A percentile compares a stretch with the other conserved stretches of the same genome.
Evolutionary conservation across 2,329 filamentous ascomycete species (phyloP).

Genomic region (Trichothecium sympodiale): DNA sequence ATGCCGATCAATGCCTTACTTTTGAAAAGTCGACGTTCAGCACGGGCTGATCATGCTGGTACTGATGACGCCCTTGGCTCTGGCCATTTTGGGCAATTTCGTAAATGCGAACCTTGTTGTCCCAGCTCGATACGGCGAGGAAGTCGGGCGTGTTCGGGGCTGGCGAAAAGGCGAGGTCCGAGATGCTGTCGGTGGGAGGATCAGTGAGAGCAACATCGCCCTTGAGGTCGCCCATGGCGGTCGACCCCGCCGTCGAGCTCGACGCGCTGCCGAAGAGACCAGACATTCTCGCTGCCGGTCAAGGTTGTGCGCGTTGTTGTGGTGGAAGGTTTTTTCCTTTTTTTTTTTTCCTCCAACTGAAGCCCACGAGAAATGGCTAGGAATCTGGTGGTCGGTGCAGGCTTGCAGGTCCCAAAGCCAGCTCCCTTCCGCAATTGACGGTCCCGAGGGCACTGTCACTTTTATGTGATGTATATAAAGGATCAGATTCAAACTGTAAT

Average conservation of each 20-base stretch:
- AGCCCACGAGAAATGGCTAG: too few relatives aligned
- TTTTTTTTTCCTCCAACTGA: too few relatives aligned
- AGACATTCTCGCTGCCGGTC: conserved; percentile 41
- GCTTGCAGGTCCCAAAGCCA: too few relatives aligned
- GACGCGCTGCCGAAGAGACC: conserved; percentile 46
- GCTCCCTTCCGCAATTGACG: too few relatives aligned
- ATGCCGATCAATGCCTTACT: conserved; percentile 52
- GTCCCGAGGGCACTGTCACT: too few relatives aligned
- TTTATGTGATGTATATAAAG: too few relatives aligned
- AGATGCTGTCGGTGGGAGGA: conserved; percentile 81
- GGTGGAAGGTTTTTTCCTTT: too few relatives aligned
- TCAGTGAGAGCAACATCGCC: conserved; percentile 72
- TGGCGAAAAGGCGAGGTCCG: conserved; percentile 74
- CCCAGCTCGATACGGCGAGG: conserved; percentile 87
- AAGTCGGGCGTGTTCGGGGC: conserved; percentile 52
- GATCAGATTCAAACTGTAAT: too few relatives aligned
- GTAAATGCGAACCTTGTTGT: conserved; percentile 96
- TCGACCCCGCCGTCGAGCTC: conserved; percentile 37
- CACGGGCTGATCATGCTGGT: conserved; percentile 78
- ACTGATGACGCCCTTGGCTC: conserved; percentile 74
- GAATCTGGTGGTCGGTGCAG: too few relatives aligned
- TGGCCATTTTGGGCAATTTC: conserved; percentile 70
- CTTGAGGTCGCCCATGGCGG: conserved; percentile 68
- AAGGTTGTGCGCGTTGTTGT: too few relatives aligned
- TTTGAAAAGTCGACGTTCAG: conserved; percentile 80